phyloP scores from a whole-genome alignment of 495 filamentous ascomycete species.

The Hypoxylon rickii region DNA sequence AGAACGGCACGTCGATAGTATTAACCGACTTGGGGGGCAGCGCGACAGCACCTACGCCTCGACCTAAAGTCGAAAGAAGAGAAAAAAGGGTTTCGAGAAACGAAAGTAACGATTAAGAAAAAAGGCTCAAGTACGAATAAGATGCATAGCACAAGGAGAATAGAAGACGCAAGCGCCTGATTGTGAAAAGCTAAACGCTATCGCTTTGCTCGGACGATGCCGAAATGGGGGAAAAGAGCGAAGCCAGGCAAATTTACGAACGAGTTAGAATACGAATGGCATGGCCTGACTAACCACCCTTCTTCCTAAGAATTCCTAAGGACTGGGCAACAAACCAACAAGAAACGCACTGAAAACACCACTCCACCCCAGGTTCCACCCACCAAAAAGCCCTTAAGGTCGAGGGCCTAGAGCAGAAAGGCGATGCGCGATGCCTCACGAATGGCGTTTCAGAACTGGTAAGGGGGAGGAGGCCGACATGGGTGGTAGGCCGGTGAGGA shows the following conservation, averaged over 20 bases:
- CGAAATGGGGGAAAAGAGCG: conserved; percentile 26
- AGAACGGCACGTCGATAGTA: conserved; percentile 40
- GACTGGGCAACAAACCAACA: conserved; percentile 1
- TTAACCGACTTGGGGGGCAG: conserved; percentile 33
- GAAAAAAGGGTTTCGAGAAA: conserved; percentile 36
- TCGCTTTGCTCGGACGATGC: conserved; percentile 13
- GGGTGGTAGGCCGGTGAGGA: conserved; percentile 6
- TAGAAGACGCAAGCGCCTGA: conserved; percentile 32
- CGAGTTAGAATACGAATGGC: not conserved
- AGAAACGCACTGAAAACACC: conserved; percentile 32
- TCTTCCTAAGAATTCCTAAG: too few species aligned
- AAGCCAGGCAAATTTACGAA: conserved; percentile 16
- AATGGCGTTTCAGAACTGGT: conserved; percentile 48
- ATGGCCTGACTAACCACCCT: conserved; percentile 30
- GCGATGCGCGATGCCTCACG: conserved; percentile 44
- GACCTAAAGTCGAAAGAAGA: conserved; percentile 26
- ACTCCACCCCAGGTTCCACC: conserved; percentile 15
- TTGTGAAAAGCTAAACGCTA: conserved; percentile 6
- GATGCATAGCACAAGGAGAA: conserved; percentile 32
- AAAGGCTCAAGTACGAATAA: conserved; percentile 41
- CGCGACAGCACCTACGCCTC: conserved; percentile 36
- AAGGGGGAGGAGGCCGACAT: conserved; percentile 20
- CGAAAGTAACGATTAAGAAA: conserved; percentile 49
- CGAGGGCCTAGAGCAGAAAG: conserved; percentile 11
- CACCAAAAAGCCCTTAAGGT: conserved; percentile 11